A percentile compares a stretch with the other conserved stretches of the same genome.
Conservation (phyloP, 495 filamentous ascomycete genomes). For the Penicillium samsonianum region DNA sequence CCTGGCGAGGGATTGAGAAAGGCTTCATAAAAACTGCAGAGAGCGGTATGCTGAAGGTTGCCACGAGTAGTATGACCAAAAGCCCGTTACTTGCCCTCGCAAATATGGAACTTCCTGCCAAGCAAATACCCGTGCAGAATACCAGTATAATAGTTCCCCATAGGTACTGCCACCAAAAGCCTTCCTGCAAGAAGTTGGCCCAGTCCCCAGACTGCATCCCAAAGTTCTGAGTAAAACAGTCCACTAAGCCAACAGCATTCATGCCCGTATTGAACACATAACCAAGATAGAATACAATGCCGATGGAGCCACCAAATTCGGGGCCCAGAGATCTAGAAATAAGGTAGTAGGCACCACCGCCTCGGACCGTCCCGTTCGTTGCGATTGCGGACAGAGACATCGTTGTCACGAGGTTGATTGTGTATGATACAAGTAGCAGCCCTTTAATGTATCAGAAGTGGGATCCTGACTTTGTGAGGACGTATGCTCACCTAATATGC, state of each 20-base stretch:
- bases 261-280: slow-evolving; percentile 84
- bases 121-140: slow-evolving; percentile 73
- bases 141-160: slow-evolving; percentile 73
- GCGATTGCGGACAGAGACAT: slow-evolving; percentile 87
- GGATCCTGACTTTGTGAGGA: neutral
- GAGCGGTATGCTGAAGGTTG: slow-evolving; percentile 80
- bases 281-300: slow-evolving; percentile 85
- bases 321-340: slow-evolving; percentile 85
- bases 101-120: slow-evolving; percentile 80
- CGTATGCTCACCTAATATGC: slow-evolving; percentile 66
- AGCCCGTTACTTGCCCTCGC: slow-evolving; percentile 77
- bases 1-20: slow-evolving; percentile 59
- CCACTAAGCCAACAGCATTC: slow-evolving; percentile 84
- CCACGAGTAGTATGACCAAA: slow-evolving; percentile 68
- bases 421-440: slow-evolving; percentile 70
- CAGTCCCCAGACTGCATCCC: slow-evolving; percentile 59
- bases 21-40: slow-evolving; percentile 68
- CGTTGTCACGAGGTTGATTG: slow-evolving; percentile 79
- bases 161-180: slow-evolving; percentile 77
- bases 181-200: slow-evolving; percentile 64
- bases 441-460: slow-evolving; percentile 45
- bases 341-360: slow-evolving; percentile 85
- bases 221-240: slow-evolving; percentile 79
- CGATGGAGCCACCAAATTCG: slow-evolving; percentile 90
- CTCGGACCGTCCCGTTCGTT: slow-evolving; percentile 85